phyloP scores from a whole-genome alignment of 2,329 filamentous ascomycete species.

The Botrytis sinoallii region DNA sequence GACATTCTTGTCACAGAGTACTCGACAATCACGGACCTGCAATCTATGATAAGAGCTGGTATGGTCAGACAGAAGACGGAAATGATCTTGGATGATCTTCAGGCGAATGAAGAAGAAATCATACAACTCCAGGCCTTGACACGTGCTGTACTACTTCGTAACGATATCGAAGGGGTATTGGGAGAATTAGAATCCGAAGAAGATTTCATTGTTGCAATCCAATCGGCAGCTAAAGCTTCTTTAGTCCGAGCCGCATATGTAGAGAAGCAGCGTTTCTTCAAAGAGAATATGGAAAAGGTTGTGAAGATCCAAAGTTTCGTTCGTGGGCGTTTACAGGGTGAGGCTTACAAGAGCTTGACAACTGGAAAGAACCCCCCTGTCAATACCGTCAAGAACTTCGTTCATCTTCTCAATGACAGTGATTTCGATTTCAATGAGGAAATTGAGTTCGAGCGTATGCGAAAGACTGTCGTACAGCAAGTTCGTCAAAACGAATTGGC shows the following conservation, averaged over 20 bases:
- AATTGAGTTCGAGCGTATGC: conserved; percentile 89
- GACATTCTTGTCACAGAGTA: conserved; percentile 57
- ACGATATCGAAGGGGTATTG: conserved; percentile 69
- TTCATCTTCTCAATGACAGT: conserved; percentile 95
- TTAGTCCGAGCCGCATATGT: conserved; percentile 72
- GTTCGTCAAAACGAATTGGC: conserved; percentile 95
- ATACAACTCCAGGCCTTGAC: conserved; percentile 70
- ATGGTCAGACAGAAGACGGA: conserved; percentile 58
- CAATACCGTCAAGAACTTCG: conserved; percentile 95
- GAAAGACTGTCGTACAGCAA: conserved; percentile 95
- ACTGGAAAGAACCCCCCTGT: conserved; percentile 96
- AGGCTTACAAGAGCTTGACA: conserved; percentile 96
- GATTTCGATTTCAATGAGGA: conserved; percentile 99
- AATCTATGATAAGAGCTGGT: conserved; percentile 65
- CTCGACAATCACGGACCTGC: conserved; percentile 57
- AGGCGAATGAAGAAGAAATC: conserved; percentile 64
- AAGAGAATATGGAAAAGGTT: conserved; percentile 97
- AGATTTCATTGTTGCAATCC: conserved; percentile 69
- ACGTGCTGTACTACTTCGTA: conserved; percentile 75
- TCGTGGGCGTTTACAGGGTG: conserved; percentile 88
- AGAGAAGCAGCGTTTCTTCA: conserved; percentile 85
- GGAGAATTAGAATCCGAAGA: conserved; percentile 80
- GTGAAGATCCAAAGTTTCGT: conserved; percentile 98
- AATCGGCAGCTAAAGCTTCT: conserved; percentile 70
- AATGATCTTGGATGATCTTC: conserved; percentile 65